phyloP scores from a whole-genome alignment of 2,329 filamentous ascomycete genomes.

The Chrysoporthe austroafricana region DNA sequence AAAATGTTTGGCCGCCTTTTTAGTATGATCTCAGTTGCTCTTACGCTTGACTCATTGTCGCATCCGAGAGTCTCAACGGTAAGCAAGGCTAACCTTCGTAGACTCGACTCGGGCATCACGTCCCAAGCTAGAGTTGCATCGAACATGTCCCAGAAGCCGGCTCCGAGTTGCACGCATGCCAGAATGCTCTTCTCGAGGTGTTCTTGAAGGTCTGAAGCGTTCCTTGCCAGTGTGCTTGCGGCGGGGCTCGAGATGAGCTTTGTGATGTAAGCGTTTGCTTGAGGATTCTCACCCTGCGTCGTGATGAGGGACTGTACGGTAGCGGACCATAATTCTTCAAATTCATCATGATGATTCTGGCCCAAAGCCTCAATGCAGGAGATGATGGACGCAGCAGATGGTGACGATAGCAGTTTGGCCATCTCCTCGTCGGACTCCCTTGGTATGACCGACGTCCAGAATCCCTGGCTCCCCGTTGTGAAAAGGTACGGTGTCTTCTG shows the following conservation, averaged over 20 bases:
- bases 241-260: conserved; percentile 52
- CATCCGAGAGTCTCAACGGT: conserved; percentile 35
- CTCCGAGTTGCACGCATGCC: conserved; percentile 41
- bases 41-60: conserved; percentile 41
- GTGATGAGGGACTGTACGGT: conserved; percentile 49
- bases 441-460: conserved; percentile 49
- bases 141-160: conserved; percentile 49
- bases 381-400: conserved; percentile 69
- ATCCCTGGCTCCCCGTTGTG: conserved; percentile 34
- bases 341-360: conserved; percentile 42
- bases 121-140: conserved; percentile 51
- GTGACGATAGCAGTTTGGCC: conserved; percentile 64
- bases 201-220: conserved; percentile 48
- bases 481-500: conserved; percentile 50
- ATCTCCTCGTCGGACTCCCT: conserved; percentile 60
- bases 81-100: conserved; percentile 37
- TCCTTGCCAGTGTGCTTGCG: conserved; percentile 44
- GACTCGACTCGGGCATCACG: conserved; percentile 41
- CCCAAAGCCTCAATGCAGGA: conserved; percentile 65
- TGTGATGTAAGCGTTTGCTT: conserved; percentile 42
- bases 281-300: conserved; percentile 34
- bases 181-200: conserved; percentile 48
- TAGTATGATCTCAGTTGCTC: conserved; percentile 53
- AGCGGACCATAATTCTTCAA: conserved; percentile 48
- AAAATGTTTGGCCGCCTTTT: conserved; percentile 50